Base-by-base conservation (phyloP, 768 basidiomycete genomes). In the Tulasnella sp. region DNA sequence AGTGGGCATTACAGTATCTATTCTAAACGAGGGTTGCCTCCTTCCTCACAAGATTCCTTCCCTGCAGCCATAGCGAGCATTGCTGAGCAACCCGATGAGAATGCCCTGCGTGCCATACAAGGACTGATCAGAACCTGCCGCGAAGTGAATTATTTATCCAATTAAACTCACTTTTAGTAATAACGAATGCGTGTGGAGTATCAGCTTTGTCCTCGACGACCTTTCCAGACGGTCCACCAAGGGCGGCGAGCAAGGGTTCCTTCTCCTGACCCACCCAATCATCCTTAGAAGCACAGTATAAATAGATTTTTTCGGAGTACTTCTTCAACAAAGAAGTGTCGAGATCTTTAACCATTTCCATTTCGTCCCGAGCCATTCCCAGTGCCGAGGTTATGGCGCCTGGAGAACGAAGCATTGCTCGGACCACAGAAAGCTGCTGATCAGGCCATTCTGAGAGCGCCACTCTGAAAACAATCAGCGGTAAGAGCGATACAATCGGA, bases 161-260 rank as follows among this genome's bases (percentile, higher is more conserved):
- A 58, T 3, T 7, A 2, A 31, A 36, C 75, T 29, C 29, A 76
- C 75, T 45, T 38, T 67, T 19, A 4, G 64, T 88, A 71, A 93
- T 88, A 80, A 89, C 92, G 81, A 93, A 93, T 19, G 89, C 88
- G 81, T 93, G 92, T 2, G 90, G 90, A 45, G 91, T 85, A 39
- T 85, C 85, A 88, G 79, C 86, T 85, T 34, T 86, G 89, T 82
- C 77, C 81, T 85, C 39, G 78, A 80, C 58, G 81, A 81, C 31
- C 77, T 81, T 40, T 58, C 70, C 64, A 75, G 75, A 38, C 85
- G 82, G 4, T 83, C 82, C 29, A 84, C 82, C 74, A 90, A 82
- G 4, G 1, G 80, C 82, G 3, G 78, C 80, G 42, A 90, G 78
- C 19, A 92, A 82, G 7, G 79, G 76, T 22, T 85, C 82, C 77